These are phyloP conservation scores for Groenewaldozyma salmanticensis DNA, from an alignment of 805 yeast species.

Conservation along the genomic window DNA sequence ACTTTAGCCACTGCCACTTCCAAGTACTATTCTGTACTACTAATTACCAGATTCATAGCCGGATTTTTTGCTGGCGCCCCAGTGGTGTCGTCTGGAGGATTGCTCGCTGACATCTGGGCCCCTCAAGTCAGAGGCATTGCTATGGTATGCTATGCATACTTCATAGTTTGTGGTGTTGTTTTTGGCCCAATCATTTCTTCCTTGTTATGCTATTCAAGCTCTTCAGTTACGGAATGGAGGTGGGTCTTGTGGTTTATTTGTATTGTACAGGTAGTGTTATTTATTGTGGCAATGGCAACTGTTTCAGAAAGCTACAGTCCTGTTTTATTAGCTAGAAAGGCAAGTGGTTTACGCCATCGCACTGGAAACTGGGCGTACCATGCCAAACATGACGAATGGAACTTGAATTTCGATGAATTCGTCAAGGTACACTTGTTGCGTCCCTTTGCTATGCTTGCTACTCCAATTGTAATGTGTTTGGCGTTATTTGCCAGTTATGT, in stretches of 20 bases:
- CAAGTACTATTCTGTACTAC: constrained; percentile 40
- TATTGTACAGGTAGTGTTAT: constrained; percentile 29
- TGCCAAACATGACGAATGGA: constrained; percentile 88
- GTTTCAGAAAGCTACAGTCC: constrained; percentile 31
- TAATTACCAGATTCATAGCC: constrained; percentile 46
- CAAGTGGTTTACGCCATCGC: constrained; percentile 56
- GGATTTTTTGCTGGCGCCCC: constrained; percentile 56
- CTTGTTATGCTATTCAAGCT: constrained; percentile 21
- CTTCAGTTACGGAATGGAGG: constrained; percentile 41
- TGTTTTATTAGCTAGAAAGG: constrained; percentile 52
- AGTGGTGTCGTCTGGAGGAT: constrained; percentile 50
- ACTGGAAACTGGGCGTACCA: constrained; percentile 77
- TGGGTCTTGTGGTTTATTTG: constrained; percentile 48
- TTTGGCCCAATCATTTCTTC: constrained; percentile 44
- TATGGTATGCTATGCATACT: constrained; percentile 38
- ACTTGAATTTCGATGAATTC: constrained; percentile 58
- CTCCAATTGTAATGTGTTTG: constrained; percentile 35
- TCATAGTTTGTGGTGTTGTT: constrained; percentile 35
- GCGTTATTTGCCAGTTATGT: constrained; percentile 35
- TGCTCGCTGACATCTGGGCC: constrained; percentile 45
- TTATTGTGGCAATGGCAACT: constrained; percentile 30
- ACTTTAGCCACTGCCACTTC: constrained; percentile 44
- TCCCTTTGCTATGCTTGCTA: constrained; percentile 65
- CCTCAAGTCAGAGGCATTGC: constrained; percentile 46
- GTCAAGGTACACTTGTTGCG: constrained; percentile 63